A percentile compares a stretch with the other conserved stretches of the same genome.
Evolutionary conservation across 1,139 yeast genomes (phyloP).

Genomic region (Magnusiomyces paraingens): DNA sequence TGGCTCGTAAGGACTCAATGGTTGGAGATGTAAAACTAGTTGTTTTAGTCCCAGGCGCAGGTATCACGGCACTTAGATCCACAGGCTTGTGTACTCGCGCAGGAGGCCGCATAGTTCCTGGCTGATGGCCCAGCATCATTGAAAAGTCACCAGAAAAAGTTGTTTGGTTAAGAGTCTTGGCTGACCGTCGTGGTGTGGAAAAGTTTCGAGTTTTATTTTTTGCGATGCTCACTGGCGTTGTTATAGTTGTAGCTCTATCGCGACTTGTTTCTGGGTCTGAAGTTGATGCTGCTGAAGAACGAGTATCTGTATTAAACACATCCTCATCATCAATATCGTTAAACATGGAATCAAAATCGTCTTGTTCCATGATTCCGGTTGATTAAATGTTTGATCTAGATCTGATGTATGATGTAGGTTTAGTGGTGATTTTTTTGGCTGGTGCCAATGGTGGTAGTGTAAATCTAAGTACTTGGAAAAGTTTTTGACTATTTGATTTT

Average conservation of each 20-base stretch:
- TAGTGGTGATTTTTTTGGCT: too few species aligned
- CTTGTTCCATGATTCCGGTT: neutral
- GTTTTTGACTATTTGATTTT: too few species aligned
- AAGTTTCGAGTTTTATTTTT: neutral
- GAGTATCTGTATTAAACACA: neutral
- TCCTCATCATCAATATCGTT: neutral
- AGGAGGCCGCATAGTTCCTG: slow-evolving; percentile 6
- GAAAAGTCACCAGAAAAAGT: slow-evolving; percentile 5
- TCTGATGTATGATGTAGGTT: too few species aligned
- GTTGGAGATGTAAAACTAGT: neutral
- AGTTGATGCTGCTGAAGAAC: neutral
- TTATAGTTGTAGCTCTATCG: neutral
- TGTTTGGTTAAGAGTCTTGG: neutral
- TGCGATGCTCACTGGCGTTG: neutral
- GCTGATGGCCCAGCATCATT: slow-evolving; percentile 3
- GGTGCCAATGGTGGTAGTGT: too few species aligned
- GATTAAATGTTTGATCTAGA: too few species aligned
- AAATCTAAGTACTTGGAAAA: too few species aligned
- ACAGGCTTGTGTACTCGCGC: neutral
- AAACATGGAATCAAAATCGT: neutral
- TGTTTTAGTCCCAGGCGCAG: neutral
- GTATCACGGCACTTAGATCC: neutral
- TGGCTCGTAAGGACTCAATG: neutral
- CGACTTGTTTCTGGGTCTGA: neutral
- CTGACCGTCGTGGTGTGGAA: neutral